Evolutionary conservation across 352 stramenopile species (phyloP).

Genomic region (Phytophthora syringae): DNA sequence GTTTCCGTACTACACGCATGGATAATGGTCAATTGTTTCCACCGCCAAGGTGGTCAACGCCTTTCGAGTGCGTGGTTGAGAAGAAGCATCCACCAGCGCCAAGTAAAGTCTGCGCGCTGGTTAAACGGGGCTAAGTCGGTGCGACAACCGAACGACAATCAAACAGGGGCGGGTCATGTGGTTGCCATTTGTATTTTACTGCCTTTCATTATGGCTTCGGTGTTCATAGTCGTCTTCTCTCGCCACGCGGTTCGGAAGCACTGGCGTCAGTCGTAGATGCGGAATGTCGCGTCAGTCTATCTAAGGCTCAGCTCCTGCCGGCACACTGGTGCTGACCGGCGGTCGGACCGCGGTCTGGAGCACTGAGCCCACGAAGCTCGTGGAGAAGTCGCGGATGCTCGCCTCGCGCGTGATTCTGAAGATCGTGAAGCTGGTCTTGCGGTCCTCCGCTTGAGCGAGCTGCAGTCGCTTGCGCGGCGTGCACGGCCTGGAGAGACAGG

Average conservation of each 20-base stretch:
- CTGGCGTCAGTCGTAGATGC: constrained; percentile 27
- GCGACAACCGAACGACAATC: constrained; percentile 29
- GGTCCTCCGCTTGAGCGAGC: constrained; percentile 57
- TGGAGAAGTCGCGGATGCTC: constrained; percentile 54
- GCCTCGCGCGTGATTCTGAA: constrained; percentile 27
- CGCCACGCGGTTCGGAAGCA: constrained; percentile 29
- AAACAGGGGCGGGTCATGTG: constrained; percentile 22
- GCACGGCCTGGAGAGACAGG: constrained; percentile 48
- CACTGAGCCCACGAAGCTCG: constrained; percentile 51
- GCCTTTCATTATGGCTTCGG: constrained; percentile 17
- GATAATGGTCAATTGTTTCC: too few species aligned
- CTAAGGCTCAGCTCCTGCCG: constrained; percentile 2
- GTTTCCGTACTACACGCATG: too few species aligned
- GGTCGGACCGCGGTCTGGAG: too few species aligned
- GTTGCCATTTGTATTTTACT: constrained; percentile 21
- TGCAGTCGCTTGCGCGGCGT: constrained; percentile 72
- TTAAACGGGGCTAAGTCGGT: constrained; percentile 27
- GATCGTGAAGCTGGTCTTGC: constrained; percentile 53
- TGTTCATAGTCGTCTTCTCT: constrained; percentile 7
- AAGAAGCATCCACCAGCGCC: constrained; percentile 12
- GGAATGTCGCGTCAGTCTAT: constrained; percentile 29
- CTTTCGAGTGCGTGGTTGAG: constrained; percentile 13
- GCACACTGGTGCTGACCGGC: constrained; percentile 21
- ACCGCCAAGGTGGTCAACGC: neutral
- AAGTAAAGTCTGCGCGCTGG: constrained; percentile 13